phyloP scores from a whole-genome alignment of 257 asterid genomes.

The Solanum pimpinellifolium region DNA sequence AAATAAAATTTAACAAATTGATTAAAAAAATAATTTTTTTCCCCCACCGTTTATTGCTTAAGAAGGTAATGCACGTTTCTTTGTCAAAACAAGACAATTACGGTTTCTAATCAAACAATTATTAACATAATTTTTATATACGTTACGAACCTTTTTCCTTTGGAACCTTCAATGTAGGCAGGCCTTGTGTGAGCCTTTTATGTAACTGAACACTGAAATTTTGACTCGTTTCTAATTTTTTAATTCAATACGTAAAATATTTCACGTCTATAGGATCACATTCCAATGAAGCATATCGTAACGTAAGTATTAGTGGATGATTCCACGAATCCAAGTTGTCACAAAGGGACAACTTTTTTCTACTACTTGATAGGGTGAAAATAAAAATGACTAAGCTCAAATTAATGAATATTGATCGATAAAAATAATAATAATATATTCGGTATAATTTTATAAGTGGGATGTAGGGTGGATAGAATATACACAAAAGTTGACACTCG shows the following conservation, averaged over 20 bases:
- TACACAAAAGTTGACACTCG: too few relatives aligned
- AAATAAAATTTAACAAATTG: neutral
- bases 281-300: neutral
- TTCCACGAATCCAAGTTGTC: neutral
- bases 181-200: neutral
- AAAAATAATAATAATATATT: too few relatives aligned
- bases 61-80: neutral
- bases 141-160: neutral
- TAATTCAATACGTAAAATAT: too few relatives aligned
- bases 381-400: neutral
- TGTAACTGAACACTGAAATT: neutral
- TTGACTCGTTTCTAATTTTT: neutral
- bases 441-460: too few relatives aligned
- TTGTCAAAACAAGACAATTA: neutral
- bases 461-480: rapidly evolving
- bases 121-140: neutral
- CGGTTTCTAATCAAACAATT: neutral
- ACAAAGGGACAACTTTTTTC: neutral
- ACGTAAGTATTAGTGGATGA: too few relatives aligned
- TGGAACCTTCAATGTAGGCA: neutral
- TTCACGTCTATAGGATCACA: neutral
- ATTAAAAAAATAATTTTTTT: neutral
- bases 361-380: neutral
- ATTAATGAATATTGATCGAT: neutral
- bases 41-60: neutral